Base-by-base conservation (phyloP, 2,329 filamentous ascomycete genomes). In the Trichoderma breve region DNA sequence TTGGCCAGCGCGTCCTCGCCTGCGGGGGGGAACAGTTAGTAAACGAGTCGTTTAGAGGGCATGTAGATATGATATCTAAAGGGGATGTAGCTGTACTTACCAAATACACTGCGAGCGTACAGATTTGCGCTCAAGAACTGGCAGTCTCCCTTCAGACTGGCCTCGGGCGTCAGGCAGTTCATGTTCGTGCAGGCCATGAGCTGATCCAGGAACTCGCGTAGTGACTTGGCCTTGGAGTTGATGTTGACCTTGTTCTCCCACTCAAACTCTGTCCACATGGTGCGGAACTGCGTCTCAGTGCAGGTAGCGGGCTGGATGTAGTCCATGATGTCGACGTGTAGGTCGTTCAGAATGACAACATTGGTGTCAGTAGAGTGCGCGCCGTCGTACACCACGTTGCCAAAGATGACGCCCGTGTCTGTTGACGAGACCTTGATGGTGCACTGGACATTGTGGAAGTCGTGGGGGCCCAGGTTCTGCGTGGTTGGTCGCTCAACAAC, bases 191-290 rank as follows among this genome's bases (percentile, higher is more conserved):
- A 95, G 73, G 94, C 94, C 96, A 98, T 98, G 73, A 99, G 86
- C 81, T 97, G 92, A 76, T 93, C 92, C 75, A 99, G 85, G 89
- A 99, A 99, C 24, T 97, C 94, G 64, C 95, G 90, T 73, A 99
- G 86, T 32, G 90, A 92, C 86, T 95, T 97, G 76, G 93, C 94
- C 87, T 98, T 98, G 75, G 93, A 97, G 84, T 98, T 98, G 85
- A 99, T 98, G 85, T 99, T 99, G 82, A 99, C 95, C 89, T 99
- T 99, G 86, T 99, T 99, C 87, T 99, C 96, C 96, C 96, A 99
- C 81, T 99, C 96, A 76, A 99, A 99, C 81, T 99, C 96, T 47
- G 96, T 99, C 96, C 96, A 99, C 96, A 99, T 99, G n/a, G 94
- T 97, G 73, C 96, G 90, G 91, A 99, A 99, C 79, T 98, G 94